Base-by-base conservation (phyloP, 2,329 filamentous ascomycete species). In the Neopestalotiopsis sp. region DNA sequence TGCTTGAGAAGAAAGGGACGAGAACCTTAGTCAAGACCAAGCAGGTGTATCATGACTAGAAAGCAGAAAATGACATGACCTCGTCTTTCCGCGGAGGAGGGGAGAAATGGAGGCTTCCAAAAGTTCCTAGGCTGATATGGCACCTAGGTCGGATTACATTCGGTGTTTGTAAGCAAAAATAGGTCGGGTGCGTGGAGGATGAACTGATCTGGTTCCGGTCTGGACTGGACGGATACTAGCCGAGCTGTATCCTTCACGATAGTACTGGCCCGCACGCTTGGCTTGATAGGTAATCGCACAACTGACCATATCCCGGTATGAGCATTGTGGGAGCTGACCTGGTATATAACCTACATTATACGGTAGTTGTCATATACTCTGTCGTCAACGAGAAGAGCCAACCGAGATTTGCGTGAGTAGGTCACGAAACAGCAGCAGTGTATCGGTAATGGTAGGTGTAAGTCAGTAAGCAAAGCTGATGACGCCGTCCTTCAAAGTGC, bases 121-220 rank as follows among this genome's bases (percentile, higher is more conserved):
- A 53, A 53, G 45, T 53, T 20, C 32, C 30, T 34, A 40, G 32
- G 30, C 59, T 62, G 32, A 62, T 40, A 40, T 34, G 32, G n/a
- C 17, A 40, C n/a, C 24, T 28, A 28, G 28, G 32, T 30, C 59
- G 59, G 59, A 28, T 66, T 34, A 57, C n/a, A 53, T 38, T 28
- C 63, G 63, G 49, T 56, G 45, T 66, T 66, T 66, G 63, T 66
- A 34, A 58, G 63, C 49, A 66, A 38, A 49, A 30, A 28, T 28
- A 28, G 24, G 24, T 28, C 24, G 24, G 24, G 24, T 40, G 63
- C 63, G 63, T 57, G 63, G 30, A 57, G 49, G 34, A 7, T 57
- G 49, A 49, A 14, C 17, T 56, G 34, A 12, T 63, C 63, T 20
- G 12, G 45, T 12, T 66, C n/a, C 5, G 17, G 17, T n/a, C 45